Conservation (phyloP, 2,329 filamentous ascomycete genomes). For the Hypoxylon sp. region DNA sequence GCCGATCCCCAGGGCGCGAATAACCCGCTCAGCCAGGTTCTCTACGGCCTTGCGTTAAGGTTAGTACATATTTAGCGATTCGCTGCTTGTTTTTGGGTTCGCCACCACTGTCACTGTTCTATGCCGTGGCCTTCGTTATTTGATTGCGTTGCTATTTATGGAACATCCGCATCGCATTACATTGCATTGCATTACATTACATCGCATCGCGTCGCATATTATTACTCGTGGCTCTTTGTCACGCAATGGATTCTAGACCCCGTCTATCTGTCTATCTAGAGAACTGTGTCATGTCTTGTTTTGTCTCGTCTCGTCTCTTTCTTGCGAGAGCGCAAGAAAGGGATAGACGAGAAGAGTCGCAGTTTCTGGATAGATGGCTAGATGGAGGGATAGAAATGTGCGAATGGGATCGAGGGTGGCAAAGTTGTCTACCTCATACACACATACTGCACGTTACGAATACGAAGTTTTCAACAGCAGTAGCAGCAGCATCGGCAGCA, state of each 20-base stretch:
- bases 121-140: conserved; percentile 12
- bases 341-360: conserved; percentile 7
- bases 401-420: conserved; percentile 40
- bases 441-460: conserved; percentile 20
- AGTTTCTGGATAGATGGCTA: conserved; percentile 21
- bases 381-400: conserved; percentile 23
- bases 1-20: conserved; percentile 88
- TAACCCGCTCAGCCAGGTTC: conserved; percentile 93
- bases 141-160: conserved; percentile 39
- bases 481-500: conserved; percentile 5
- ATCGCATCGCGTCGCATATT: conserved; percentile 14
- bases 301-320: conserved; percentile 2
- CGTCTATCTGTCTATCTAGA: conserved; percentile 17
- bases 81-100: conserved; percentile 4
- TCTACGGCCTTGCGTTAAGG: conserved; percentile 93
- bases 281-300: not conserved
- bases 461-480: conserved; percentile 33
- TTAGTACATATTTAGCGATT: conserved; percentile 61
- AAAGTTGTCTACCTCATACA: conserved; percentile 27
- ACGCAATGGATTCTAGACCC: conserved; percentile 35
- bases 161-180: conserved; percentile 25
- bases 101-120: conserved; percentile 21
- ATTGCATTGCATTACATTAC: conserved; percentile 21
- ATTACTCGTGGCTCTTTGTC: conserved; percentile 30
- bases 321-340: conserved; percentile 5